phyloP scores from a whole-genome alignment of 352 stramenopile species.

The Peronospora destructor region DNA sequence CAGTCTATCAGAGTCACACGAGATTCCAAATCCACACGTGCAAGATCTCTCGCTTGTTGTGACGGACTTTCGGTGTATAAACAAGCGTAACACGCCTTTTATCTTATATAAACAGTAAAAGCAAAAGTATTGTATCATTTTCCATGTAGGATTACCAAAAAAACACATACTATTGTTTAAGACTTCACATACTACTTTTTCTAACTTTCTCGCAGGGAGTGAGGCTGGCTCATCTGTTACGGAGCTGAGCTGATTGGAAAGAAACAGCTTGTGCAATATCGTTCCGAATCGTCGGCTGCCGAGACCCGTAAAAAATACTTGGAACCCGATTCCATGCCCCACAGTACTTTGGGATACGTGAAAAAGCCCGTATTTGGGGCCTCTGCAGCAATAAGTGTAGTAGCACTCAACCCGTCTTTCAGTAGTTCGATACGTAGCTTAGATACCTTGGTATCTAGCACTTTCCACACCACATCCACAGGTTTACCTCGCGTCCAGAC shows the following conservation, averaged over 20 bases:
- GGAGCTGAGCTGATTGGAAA: conserved; percentile 63
- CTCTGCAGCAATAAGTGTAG: conserved; percentile 50
- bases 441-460: conserved; percentile 44
- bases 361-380: conserved; percentile 69
- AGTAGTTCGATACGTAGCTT: conserved; percentile 63
- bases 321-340: conserved; percentile 68
- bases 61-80: too few species aligned
- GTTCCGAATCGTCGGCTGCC: conserved; percentile 28
- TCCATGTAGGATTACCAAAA: not conserved
- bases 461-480: conserved; percentile 67
- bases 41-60: not conserved
- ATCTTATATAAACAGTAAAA: too few species aligned
- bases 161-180: not conserved
- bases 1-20: conserved; percentile 8
- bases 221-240: conserved; percentile 5
- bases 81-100: not conserved
- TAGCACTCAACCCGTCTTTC: conserved; percentile 52
- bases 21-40: not conserved
- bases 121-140: too few species aligned
- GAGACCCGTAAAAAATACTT: conserved; percentile 77
- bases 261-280: conserved; percentile 56
- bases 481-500: conserved; percentile 72
- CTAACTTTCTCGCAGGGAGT: conserved; percentile 6
- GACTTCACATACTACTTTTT: conserved; percentile 20
- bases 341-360: conserved; percentile 69